Conservation (phyloP, 352 stramenopile species). For the Phytopythium vexans region DNA sequence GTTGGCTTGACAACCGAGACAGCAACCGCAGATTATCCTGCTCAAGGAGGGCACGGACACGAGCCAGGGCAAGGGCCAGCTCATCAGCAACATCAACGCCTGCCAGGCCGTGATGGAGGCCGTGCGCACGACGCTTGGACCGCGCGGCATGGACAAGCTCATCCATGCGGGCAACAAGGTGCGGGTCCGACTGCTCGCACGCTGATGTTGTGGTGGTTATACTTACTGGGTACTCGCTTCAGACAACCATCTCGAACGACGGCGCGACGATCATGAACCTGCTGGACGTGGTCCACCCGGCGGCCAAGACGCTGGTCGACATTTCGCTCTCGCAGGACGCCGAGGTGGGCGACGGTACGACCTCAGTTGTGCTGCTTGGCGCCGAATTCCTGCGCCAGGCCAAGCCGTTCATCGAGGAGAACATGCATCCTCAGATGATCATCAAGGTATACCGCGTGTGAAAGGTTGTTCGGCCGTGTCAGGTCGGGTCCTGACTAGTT, state of each 20-base stretch:
- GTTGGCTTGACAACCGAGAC: conserved; percentile 1
- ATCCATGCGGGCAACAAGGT: conserved; percentile 89
- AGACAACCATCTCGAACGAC: conserved; percentile 98
- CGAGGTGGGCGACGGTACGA: conserved; percentile 93
- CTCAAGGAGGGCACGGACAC: conserved; percentile 99
- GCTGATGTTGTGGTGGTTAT: conserved; percentile 6
- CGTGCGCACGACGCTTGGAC: conserved; percentile 96
- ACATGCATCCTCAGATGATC: conserved; percentile 93
- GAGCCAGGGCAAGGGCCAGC: conserved; percentile 95
- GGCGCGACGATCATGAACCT: conserved; percentile 98
- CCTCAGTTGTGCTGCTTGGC: conserved; percentile 96
- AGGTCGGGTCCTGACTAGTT: neutral
- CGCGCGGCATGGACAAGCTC: conserved; percentile 99
- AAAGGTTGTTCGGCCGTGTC: neutral
- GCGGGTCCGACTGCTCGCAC: neutral
- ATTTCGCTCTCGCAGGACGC: conserved; percentile 94
- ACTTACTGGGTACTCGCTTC: neutral
- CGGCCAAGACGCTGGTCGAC: conserved; percentile 98
- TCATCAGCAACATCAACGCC: conserved; percentile 91
- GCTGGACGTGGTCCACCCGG: conserved; percentile 98
- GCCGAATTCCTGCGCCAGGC: conserved; percentile 96
- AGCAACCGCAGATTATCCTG: conserved; percentile 98
- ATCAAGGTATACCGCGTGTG: conserved; percentile 45
- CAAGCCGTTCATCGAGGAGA: conserved; percentile 98
- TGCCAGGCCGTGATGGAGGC: conserved; percentile 96